Conservation (phyloP, 805 yeast genomes). For the Metschnikowia baotianmanensis region DNA sequence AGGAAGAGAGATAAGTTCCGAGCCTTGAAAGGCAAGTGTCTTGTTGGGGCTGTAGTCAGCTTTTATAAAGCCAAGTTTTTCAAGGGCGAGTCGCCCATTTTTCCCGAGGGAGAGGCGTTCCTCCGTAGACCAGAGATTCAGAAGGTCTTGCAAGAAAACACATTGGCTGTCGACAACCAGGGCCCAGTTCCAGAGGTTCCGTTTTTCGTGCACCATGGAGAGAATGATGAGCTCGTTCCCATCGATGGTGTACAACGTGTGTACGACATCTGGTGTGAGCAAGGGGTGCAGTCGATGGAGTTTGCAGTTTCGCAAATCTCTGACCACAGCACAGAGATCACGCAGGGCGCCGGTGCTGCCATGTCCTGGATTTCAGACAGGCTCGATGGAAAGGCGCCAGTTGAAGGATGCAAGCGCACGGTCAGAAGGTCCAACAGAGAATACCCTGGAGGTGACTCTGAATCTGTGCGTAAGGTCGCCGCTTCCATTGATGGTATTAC, state of each 20-base stretch:
- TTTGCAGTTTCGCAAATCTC: constrained; percentile 24
- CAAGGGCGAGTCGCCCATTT: not conserved
- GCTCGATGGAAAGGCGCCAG: constrained; percentile 12
- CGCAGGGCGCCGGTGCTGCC: constrained; percentile 15
- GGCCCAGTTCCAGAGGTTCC: constrained; percentile 25
- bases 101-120: too few relatives aligned
- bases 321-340: constrained; percentile 27
- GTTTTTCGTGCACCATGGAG: constrained; percentile 24
- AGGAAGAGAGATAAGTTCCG: too few relatives aligned
- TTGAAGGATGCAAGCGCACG: constrained; percentile 10
- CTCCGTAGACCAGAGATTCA: constrained; percentile 6
- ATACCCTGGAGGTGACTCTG: not conserved
- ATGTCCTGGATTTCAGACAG: constrained; percentile 14
- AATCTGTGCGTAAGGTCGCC: not conserved
- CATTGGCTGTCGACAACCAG: constrained; percentile 6
- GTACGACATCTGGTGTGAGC: constrained; percentile 29
- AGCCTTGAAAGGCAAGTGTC: too few relatives aligned
- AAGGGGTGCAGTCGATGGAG: constrained; percentile 29
- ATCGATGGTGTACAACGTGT: constrained; percentile 16
- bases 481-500: not conserved
- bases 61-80: too few relatives aligned
- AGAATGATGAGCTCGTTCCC: constrained; percentile 26
- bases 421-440: not conserved
- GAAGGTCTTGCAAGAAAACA: constrained; percentile 5
- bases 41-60: too few relatives aligned